A percentile compares a stretch with the other conserved stretches of the same genome.
These are phyloP conservation scores for Paramecium sexaurelia DNA, from an alignment of 73 alveolate species.

Conservation along the genomic window DNA sequence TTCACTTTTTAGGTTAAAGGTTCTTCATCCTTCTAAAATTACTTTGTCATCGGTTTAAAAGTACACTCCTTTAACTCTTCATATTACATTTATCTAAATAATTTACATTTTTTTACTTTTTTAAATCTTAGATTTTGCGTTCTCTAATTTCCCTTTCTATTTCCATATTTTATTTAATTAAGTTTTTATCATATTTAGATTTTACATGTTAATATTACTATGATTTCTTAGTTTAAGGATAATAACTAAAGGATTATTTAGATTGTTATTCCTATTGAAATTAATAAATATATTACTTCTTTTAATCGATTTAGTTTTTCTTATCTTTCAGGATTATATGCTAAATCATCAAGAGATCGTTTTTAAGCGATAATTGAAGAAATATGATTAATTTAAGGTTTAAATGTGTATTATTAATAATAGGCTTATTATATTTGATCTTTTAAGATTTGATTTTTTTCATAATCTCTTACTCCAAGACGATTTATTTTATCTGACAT, in stretches of 20 bases:
- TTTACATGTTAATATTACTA: slow-evolving; percentile 47
- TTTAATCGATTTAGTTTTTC: slow-evolving; percentile 38
- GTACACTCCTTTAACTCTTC: slow-evolving; percentile 67
- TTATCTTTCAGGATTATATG: slow-evolving; percentile 55
- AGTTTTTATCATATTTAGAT: slow-evolving; percentile 54
- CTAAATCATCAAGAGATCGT: slow-evolving; percentile 51
- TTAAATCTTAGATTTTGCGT: slow-evolving; percentile 41
- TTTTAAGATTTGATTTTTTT: slow-evolving; percentile 56
- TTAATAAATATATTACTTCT: background rate
- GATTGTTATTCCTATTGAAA: slow-evolving; percentile 31
- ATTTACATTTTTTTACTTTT: background rate
- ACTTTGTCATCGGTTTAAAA: slow-evolving; percentile 50
- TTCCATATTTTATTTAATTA: slow-evolving; percentile 36
- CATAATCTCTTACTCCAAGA: slow-evolving; percentile 51
- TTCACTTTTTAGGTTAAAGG: slow-evolving; percentile 19
- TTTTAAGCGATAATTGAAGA: slow-evolving; percentile 56
- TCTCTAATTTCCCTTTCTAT: slow-evolving; percentile 57
- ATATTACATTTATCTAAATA: slow-evolving; percentile 57
- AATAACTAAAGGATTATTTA: slow-evolving; percentile 35
- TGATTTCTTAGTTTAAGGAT: slow-evolving; percentile 52
- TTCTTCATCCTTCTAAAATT: slow-evolving; percentile 50
- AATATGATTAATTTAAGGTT: slow-evolving; percentile 53
- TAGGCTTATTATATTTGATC: slow-evolving; percentile 58
- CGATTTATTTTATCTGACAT: slow-evolving; percentile 51
- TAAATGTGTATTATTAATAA: slow-evolving; percentile 52